Evolutionary conservation across 78 protist genomes (phyloP), one percentile per base, ranked within the genome.

Genomic region (Neovahlkampfia damariscottae): DNA sequence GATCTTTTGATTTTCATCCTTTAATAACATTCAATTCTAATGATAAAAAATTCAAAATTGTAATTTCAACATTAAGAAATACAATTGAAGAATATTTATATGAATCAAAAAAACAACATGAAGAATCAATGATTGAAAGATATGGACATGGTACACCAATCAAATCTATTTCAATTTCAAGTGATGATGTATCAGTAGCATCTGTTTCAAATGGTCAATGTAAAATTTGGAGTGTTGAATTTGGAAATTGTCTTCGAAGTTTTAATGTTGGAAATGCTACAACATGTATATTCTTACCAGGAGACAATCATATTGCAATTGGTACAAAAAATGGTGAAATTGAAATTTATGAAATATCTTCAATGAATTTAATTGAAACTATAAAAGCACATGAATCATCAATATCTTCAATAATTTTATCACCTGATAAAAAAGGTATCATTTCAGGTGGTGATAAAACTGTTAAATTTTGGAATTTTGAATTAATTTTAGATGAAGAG

Each of bases 381-480:
- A 19, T 78, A 32, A 34, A 34, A 39, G 96, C 97, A 3, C 96
- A 94, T 86, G 76, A 37, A 28, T 90, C 87, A 5, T 69, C 83
- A 3, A 41, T 92, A 10, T 84, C 89, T 89, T 0, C 80, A 19
- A 32, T 91, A 34, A 62, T 2, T 10, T 1, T 87, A 34, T 10
- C 27, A 2, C 88, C 88, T 1, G 82, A 79, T 41, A 62, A 68
- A 40, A 0, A 39, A 2, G 94, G 96, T 19, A 1, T 95, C 19
- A 85, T 74, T 28, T 70, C 95, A 7, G 96, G 91, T 30, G 92
- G 91, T 0, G 99, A 94, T 80, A 78, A 89, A 40, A 5, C n/a
- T 2, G 87, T 94, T 37, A 89, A 89, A 70, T 85, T 90, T 70
- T 96, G 95, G 95, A 88, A 91, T n/a, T 90, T 96, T 41, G 96